These are phyloP conservation scores for Chionographis japonica DNA, from an alignment of 106 monocot species.

Conservation along the genomic window DNA sequence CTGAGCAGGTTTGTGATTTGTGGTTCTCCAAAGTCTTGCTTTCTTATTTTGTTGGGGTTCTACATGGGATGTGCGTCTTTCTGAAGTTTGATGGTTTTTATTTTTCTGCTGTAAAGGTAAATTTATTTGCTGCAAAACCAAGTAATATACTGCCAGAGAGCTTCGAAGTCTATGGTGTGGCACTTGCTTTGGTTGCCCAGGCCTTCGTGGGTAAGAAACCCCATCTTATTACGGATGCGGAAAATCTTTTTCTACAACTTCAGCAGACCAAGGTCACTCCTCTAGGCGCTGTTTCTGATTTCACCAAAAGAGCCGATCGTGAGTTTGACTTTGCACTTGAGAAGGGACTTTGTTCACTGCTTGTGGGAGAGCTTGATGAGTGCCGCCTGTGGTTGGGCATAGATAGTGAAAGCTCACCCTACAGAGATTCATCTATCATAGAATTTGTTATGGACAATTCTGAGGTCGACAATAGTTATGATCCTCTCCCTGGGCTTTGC, in stretches of 20 bases:
- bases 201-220: slow-evolving; percentile 71
- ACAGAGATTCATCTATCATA: slow-evolving; percentile 56
- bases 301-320: slow-evolving; percentile 16
- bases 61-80: background rate
- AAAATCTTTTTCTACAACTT: slow-evolving; percentile 69
- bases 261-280: slow-evolving; percentile 51
- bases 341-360: slow-evolving; percentile 78
- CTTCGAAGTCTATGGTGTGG: slow-evolving; percentile 81
- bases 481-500: slow-evolving; percentile 84
- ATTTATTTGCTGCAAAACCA: slow-evolving; percentile 72
- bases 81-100: background rate
- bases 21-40: background rate
- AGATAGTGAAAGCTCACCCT: slow-evolving; percentile 57
- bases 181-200: slow-evolving; percentile 78
- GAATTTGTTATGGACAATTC: slow-evolving; percentile 76
- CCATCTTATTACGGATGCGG: slow-evolving; percentile 61
- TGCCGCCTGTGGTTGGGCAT: slow-evolving; percentile 78
- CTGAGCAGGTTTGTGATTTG: slow-evolving; percentile 61
- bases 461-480: slow-evolving; percentile 31
- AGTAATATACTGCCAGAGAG: slow-evolving; percentile 79
- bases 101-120: slow-evolving; percentile 54
- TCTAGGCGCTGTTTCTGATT: slow-evolving; percentile 35
- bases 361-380: slow-evolving; percentile 71
- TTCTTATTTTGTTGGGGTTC: background rate
- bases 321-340: slow-evolving; percentile 67